Conservation (phyloP, 768 basidiomycete species). For the Hortiboletus flavorubellus region DNA sequence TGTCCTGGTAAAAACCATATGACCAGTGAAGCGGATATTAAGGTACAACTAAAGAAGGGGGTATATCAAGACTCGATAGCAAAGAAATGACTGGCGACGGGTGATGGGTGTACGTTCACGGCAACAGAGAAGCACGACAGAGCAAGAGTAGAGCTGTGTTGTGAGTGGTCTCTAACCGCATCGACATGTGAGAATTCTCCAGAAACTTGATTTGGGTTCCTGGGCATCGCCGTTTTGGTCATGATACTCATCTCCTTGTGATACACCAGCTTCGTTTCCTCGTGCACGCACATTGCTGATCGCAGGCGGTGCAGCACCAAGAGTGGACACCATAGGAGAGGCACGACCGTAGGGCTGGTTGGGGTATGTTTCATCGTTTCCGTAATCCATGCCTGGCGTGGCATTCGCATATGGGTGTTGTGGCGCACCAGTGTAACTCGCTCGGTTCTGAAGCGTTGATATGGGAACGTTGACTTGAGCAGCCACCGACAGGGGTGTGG, state of each 20-base stretch:
- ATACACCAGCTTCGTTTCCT: slow-evolving; percentile 65
- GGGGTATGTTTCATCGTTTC: slow-evolving; percentile 56
- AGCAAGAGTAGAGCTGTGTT: slow-evolving; percentile 15
- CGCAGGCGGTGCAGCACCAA: slow-evolving; percentile 66
- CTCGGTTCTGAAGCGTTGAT: slow-evolving; percentile 49
- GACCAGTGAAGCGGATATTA: slow-evolving; percentile 36
- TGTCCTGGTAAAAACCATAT: slow-evolving; percentile 31
- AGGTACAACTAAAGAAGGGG: slow-evolving; percentile 31
- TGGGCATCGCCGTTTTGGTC: slow-evolving; percentile 55
- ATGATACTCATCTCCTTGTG: slow-evolving; percentile 56
- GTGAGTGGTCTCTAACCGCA: slow-evolving; percentile 48
- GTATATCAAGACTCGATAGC: slow-evolving; percentile 37
- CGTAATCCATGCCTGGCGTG: slow-evolving; percentile 57
- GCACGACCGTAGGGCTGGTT: slow-evolving; percentile 69
- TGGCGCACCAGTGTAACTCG: slow-evolving; percentile 36
- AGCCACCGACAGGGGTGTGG: slow-evolving; percentile 68
- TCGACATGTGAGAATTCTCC: slow-evolving; percentile 74
- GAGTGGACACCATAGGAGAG: slow-evolving; percentile 77
- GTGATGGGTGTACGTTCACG: slow-evolving; percentile 26
- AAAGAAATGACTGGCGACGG: slow-evolving; percentile 35
- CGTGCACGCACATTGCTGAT: slow-evolving; percentile 69
- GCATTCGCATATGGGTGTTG: slow-evolving; percentile 75
- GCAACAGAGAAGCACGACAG: slow-evolving; percentile 21
- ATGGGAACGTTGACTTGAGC: slow-evolving; percentile 74
- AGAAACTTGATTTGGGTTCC: slow-evolving; percentile 51